Evolutionary conservation across 2,329 filamentous ascomycete genomes (phyloP).

Genomic region (Truncatella angustata): DNA sequence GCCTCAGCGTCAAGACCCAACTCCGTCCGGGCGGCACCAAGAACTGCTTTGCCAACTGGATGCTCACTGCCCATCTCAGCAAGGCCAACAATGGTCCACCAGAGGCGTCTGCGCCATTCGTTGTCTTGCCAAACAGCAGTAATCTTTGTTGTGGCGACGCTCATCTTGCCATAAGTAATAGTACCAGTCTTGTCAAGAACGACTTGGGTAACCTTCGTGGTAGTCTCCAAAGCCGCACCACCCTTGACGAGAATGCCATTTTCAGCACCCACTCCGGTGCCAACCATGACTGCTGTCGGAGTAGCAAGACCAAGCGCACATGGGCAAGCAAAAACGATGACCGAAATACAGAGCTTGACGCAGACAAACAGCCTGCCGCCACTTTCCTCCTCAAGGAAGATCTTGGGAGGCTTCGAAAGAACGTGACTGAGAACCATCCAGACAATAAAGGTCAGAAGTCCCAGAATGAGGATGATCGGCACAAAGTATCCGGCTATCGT

Average conservation of each 20-base stretch:
- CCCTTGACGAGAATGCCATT: constrained; percentile 98
- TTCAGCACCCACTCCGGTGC: constrained; percentile 93
- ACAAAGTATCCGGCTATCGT: constrained; percentile 92
- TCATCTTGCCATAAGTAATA: constrained; percentile 94
- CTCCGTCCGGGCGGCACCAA: constrained; percentile 71
- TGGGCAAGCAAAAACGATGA: constrained; percentile 96
- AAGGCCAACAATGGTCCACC: constrained; percentile 97
- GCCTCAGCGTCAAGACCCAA: constrained; percentile 71
- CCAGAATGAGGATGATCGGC: constrained; percentile 81
- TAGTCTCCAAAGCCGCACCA: constrained; percentile 84
- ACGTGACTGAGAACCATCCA: constrained; percentile 97
- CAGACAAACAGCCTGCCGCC: constrained; percentile 96
- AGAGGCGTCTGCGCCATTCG: constrained; percentile 69
- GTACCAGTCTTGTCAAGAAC: constrained; percentile 97
- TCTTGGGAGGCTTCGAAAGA: constrained; percentile 77
- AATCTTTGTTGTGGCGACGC: constrained; percentile 70
- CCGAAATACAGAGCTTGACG: constrained; percentile 94
- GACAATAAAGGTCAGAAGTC: constrained; percentile 76
- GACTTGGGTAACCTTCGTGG: constrained; percentile 85
- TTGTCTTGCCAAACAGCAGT: constrained; percentile 67
- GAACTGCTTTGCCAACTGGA: constrained; percentile 87
- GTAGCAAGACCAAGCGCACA: constrained; percentile 95
- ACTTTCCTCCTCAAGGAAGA: constrained; percentile 77
- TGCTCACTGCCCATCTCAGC: constrained; percentile 95
- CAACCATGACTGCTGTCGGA: constrained; percentile 97